phyloP scores from a whole-genome alignment of 1,284 basidiomycete genomes.

The Leccinum cinnamomeum region DNA sequence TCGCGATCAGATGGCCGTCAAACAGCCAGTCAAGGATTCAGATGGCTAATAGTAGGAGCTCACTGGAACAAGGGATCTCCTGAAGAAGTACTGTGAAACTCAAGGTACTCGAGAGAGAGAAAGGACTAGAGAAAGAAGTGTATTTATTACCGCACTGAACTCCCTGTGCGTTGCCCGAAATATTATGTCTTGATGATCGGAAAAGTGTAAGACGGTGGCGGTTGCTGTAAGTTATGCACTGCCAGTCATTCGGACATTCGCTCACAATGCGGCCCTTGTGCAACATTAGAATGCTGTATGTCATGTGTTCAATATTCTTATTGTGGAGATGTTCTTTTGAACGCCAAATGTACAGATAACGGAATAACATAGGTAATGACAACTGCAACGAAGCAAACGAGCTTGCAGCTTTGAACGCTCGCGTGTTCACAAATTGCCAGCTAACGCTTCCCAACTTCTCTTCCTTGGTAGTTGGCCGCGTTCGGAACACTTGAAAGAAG shows the following conservation, averaged over 20 bases:
- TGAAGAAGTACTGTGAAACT: neutral
- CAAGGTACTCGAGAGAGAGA: neutral
- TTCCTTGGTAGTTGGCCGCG: neutral
- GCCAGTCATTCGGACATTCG: too few species aligned
- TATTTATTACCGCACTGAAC: neutral
- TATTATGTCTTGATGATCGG: too few species aligned
- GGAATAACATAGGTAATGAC: neutral
- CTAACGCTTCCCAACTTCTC: neutral
- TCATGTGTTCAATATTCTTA: neutral
- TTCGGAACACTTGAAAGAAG: neutral
- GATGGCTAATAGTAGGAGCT: neutral
- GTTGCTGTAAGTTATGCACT: neutral
- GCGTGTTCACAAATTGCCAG: neutral
- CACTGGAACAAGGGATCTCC: neutral
- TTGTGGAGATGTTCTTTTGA: neutral
- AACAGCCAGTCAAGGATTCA: neutral
- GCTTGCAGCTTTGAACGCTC: neutral
- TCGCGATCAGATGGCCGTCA: neutral
- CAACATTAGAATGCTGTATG: neutral
- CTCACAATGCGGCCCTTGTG: neutral
- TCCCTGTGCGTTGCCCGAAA: too few species aligned
- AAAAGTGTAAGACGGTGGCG: too few species aligned
- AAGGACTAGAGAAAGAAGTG: neutral
- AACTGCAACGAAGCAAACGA: neutral
- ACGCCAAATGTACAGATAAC: neutral